These are phyloP conservation scores for Rubia peregrina DNA, from an alignment of 305 asterid species.

Conservation along the genomic window DNA sequence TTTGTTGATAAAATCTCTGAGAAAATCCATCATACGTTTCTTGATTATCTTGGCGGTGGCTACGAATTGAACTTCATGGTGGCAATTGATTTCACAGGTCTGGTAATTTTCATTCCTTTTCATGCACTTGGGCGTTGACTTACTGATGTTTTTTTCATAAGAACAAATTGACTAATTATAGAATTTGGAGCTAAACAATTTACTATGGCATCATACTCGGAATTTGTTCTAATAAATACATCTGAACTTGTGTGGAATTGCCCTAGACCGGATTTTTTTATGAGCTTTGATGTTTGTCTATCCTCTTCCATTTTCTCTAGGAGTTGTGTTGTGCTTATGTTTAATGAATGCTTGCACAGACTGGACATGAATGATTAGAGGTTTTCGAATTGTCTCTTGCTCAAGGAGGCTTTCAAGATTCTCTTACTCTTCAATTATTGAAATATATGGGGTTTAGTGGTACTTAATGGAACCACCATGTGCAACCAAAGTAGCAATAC, in stretches of 20 bases:
- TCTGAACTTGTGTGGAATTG: neutral
- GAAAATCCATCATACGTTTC: conserved; percentile 72
- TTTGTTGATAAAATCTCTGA: conserved; percentile 77
- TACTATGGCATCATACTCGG: neutral
- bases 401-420: neutral
- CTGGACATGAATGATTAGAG: neutral
- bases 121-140: conserved; percentile 3
- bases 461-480: neutral
- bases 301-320: neutral
- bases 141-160: neutral
- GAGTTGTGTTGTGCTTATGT: neutral
- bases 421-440: neutral
- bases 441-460: neutral
- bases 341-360: neutral
- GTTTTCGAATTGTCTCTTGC: neutral
- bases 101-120: conserved; percentile 12
- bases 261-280: neutral
- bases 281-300: neutral
- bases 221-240: neutral
- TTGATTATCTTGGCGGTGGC: conserved; percentile 86
- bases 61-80: conserved; percentile 97
- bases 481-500: neutral
- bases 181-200: neutral
- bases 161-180: neutral
- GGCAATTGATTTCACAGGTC: conserved; percentile 97